Percentiles rank a stretch among this genome's conserved stretches.
These are phyloP conservation scores for Verticillium nonalfalfae DNA, from an alignment of 2,329 filamentous ascomycete species.

Conservation along the genomic window DNA sequence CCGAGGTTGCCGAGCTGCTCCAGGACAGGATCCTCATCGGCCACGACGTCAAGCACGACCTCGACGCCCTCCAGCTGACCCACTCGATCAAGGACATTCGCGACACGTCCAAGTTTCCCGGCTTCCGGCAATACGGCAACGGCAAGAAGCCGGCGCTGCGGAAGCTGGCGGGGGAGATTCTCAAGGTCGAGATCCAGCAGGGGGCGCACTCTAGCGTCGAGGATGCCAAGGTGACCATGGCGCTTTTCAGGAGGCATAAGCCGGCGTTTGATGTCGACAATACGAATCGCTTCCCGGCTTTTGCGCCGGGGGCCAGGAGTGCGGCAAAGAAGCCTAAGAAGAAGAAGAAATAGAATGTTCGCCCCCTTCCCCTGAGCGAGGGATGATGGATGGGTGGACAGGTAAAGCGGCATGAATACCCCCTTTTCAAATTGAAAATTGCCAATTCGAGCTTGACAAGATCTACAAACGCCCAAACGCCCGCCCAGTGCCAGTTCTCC, in stretches of 20 bases:
- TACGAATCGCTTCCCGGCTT: conserved; percentile 53
- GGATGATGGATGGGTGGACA: background rate
- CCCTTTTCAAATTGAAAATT: background rate
- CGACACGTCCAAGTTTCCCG: conserved; percentile 74
- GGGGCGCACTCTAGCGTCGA: conserved; percentile 61
- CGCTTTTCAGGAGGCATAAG: conserved; percentile 79
- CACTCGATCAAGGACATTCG: conserved; percentile 75
- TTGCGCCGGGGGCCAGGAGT: conserved; percentile 18
- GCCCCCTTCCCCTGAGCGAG: background rate
- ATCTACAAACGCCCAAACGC: background rate
- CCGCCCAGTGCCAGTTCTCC: background rate
- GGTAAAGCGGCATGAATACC: background rate
- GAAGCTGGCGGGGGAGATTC: conserved; percentile 47
- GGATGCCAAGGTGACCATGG: conserved; percentile 87
- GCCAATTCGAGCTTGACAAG: background rate
- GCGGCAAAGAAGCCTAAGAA: conserved; percentile 31
- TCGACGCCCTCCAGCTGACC: conserved; percentile 68
- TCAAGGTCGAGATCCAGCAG: conserved; percentile 56
- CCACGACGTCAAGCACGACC: conserved; percentile 75
- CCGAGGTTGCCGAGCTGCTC: conserved; percentile 62
- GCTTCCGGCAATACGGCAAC: conserved; percentile 63
- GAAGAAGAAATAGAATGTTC: conserved; percentile 26
- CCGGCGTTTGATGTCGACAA: conserved; percentile 78
- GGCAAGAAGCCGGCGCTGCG: conserved; percentile 65
- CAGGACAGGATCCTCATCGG: conserved; percentile 70